These are phyloP conservation scores for Chalciporus chontae DNA, from an alignment of 768 basidiomycete species.

Conservation along the genomic window DNA sequence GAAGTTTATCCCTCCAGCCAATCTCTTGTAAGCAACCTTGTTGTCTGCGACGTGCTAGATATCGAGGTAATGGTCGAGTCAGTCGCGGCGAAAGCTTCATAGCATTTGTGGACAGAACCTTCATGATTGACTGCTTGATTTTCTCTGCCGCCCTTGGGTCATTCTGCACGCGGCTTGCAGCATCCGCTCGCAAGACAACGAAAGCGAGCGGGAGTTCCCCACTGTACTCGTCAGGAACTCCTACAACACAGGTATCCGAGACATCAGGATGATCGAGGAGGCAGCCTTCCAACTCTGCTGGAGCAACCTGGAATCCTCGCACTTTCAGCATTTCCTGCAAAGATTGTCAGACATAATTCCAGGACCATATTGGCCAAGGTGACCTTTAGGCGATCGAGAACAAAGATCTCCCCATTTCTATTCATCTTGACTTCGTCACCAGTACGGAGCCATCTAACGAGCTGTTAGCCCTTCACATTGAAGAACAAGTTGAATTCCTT, in stretches of 20 bases:
- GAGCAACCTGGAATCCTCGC: slow-evolving; percentile 54
- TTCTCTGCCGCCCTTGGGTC: slow-evolving; percentile 31
- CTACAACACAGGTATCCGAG: slow-evolving; percentile 60
- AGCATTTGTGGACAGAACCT: slow-evolving; percentile 38
- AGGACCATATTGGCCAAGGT: neutral
- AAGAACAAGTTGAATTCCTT: neutral
- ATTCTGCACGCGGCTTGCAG: slow-evolving; percentile 34
- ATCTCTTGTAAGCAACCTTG: slow-evolving; percentile 58
- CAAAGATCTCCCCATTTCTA: slow-evolving; percentile 56
- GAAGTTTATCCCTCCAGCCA: slow-evolving; percentile 61
- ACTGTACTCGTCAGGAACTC: slow-evolving; percentile 67
- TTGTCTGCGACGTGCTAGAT: slow-evolving; percentile 54
- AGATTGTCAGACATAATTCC: neutral
- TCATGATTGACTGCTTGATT: slow-evolving; percentile 42
- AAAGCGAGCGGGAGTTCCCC: slow-evolving; percentile 75
- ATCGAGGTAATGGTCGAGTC: neutral
- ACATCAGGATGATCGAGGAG: slow-evolving; percentile 60
- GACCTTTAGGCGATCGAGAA: slow-evolving; percentile 75
- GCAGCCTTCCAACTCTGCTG: slow-evolving; percentile 66
- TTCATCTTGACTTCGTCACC: slow-evolving; percentile 71
- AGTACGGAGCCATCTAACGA: slow-evolving; percentile 57
- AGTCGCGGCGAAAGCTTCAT: neutral
- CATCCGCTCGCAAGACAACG: slow-evolving; percentile 47
- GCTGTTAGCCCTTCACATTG: slow-evolving; percentile 1
- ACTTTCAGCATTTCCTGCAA: slow-evolving; percentile 70